Percentiles rank a stretch among this genome's conserved stretches.
These are phyloP conservation scores for Penicillium odoratum DNA, from an alignment of 495 filamentous ascomycete species.

Conservation along the genomic window DNA sequence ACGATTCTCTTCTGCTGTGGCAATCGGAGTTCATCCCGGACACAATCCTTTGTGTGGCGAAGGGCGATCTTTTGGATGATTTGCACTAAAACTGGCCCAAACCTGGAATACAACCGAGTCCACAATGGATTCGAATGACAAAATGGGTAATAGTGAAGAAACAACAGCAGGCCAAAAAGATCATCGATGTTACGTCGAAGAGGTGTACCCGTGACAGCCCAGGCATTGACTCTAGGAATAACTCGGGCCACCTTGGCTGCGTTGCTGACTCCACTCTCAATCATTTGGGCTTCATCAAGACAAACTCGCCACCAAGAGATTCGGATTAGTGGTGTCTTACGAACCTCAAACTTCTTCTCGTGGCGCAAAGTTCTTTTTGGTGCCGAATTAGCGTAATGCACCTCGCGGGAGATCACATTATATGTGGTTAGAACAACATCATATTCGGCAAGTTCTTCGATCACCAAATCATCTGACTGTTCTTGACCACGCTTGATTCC, in stretches of 20 bases:
- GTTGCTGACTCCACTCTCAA: slow-evolving; percentile 82
- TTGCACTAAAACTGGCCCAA: slow-evolving; percentile 59
- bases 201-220: slow-evolving; percentile 93
- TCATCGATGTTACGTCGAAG: slow-evolving; percentile 74
- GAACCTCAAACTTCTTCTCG: slow-evolving; percentile 62
- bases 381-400: slow-evolving; percentile 67
- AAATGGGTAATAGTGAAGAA: slow-evolving; percentile 78
- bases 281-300: slow-evolving; percentile 94
- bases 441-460: slow-evolving; percentile 50
- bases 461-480: slow-evolving; percentile 42
- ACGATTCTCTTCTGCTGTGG: slow-evolving; percentile 82
- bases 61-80: slow-evolving; percentile 72
- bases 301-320: slow-evolving; percentile 92
- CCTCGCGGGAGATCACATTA: slow-evolving; percentile 69
- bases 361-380: slow-evolving; percentile 68
- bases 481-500: slow-evolving; percentile 44
- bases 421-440: slow-evolving; percentile 92
- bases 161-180: slow-evolving; percentile 69
- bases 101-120: slow-evolving; percentile 59
- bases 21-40: slow-evolving; percentile 64
- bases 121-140: slow-evolving; percentile 61
- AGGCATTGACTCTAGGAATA: slow-evolving; percentile 82
- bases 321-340: slow-evolving; percentile 71
- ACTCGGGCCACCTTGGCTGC: slow-evolving; percentile 75
- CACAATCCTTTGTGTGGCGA: slow-evolving; percentile 78